A percentile compares a stretch with the other conserved stretches of the same genome.
Conservation (phyloP, 2,329 filamentous ascomycete genomes). For the Boeremia exigua region DNA sequence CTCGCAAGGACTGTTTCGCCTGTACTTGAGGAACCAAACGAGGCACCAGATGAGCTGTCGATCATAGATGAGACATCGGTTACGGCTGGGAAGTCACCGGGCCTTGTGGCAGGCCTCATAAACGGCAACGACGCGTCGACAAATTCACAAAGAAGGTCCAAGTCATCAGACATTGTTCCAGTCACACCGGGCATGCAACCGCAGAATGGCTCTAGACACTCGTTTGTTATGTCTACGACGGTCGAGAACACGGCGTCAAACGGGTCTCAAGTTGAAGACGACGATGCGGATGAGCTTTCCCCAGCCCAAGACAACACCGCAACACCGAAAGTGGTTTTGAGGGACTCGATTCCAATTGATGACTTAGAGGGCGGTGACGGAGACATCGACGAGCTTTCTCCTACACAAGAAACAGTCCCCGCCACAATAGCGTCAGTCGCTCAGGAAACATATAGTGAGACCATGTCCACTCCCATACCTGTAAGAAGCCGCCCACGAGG, state of each 20-base stretch:
- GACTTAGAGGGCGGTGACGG: slow-evolving; percentile 13
- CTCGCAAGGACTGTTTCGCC: slow-evolving; percentile 32
- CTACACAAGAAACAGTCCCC: background rate
- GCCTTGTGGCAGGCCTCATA: slow-evolving; percentile 8
- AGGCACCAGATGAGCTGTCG: slow-evolving; percentile 39
- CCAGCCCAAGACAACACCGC: slow-evolving; percentile 19
- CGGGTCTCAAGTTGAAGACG: slow-evolving; percentile 23
- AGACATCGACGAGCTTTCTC: slow-evolving; percentile 32
- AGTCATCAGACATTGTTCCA: slow-evolving; percentile 29
- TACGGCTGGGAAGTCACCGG: slow-evolving; percentile 21
- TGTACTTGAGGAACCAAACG: slow-evolving; percentile 33
- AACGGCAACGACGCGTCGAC: slow-evolving; percentile 21
- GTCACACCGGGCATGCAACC: slow-evolving; percentile 33
- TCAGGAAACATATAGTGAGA: background rate
- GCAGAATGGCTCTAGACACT: slow-evolving; percentile 17
- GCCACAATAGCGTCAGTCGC: background rate
- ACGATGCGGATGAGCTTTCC: slow-evolving; percentile 40
- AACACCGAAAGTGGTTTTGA: slow-evolving; percentile 23
- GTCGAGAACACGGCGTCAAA: slow-evolving; percentile 23
- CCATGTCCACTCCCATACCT: slow-evolving; percentile 1
- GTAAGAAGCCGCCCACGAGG: slow-evolving; percentile 9
- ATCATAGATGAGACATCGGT: slow-evolving; percentile 27
- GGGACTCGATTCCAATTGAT: slow-evolving; percentile 12
- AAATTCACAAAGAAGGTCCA: slow-evolving; percentile 27
- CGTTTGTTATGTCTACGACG: slow-evolving; percentile 20